These are phyloP conservation scores for Lodderomyces elongisporus DNA, from an alignment of 1,139 yeast species.

Conservation along the genomic window DNA sequence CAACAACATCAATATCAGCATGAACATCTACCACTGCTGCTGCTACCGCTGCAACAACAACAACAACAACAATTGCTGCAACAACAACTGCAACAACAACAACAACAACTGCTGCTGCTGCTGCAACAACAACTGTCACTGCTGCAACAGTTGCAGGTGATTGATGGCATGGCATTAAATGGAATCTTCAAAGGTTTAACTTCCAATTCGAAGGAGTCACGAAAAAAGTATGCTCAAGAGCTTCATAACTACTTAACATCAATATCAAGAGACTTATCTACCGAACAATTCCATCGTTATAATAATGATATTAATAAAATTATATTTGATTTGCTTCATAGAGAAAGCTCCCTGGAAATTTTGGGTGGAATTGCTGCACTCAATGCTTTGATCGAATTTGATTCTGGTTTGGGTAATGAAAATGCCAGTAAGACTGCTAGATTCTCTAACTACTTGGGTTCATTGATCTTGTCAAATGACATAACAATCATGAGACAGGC, in stretches of 20 bases:
- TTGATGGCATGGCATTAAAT: constrained; percentile 48
- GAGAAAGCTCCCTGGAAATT: constrained; percentile 65
- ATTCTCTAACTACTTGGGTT: constrained; percentile 80
- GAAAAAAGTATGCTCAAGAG: constrained; percentile 59
- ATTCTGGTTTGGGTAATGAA: constrained; percentile 61
- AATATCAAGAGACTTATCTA: constrained; percentile 67
- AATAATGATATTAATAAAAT: constrained; percentile 84
- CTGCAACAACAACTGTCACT: too few species aligned
- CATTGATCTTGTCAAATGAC: constrained; percentile 77
- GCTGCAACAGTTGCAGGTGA: constrained; percentile 34
- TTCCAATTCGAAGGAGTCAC: constrained; percentile 46
- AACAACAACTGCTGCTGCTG: too few species aligned
- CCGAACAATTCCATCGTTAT: constrained; percentile 75
- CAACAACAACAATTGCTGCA: too few species aligned
- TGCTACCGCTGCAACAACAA: too few species aligned
- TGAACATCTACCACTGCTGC: too few species aligned
- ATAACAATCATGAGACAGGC: constrained; percentile 82
- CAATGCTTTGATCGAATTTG: constrained; percentile 79
- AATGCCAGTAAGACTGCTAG: constrained; percentile 87
- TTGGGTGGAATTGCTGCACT: constrained; percentile 91
- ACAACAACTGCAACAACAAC: too few species aligned
- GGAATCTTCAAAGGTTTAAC: constrained; percentile 52
- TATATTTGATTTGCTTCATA: constrained; percentile 78
- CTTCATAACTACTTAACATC: constrained; percentile 62
- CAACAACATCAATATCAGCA: too few species aligned